Base-by-base conservation (phyloP, 768 basidiomycete genomes). In the Termitomyces heimii region DNA sequence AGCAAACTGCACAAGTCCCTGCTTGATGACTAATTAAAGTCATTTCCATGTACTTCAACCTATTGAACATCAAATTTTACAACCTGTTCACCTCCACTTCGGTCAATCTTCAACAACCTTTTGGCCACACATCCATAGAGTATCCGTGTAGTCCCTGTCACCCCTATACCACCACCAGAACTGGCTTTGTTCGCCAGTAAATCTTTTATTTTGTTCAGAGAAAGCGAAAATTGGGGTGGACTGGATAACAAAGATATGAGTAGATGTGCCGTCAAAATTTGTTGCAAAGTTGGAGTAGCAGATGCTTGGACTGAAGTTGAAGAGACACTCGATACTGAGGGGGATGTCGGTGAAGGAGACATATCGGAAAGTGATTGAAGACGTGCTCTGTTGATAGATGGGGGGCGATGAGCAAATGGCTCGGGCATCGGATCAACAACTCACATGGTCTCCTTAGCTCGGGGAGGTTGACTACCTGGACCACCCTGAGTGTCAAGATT, bases 41-140 rank as follows among this genome's bases (percentile, higher is more conserved):
- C 24, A 45, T 26, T 14, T 9, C 26, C 26, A 16, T 45, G 16
- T 42, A 28, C 39, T 22, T 31, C 7, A 2, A 43, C 7, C 9
- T 32, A 28, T 66, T 60, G 85, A 45, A 81, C 63, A 67, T 89
- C 85, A 67, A 91, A 92, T 60, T 80, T 81, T 26, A 92, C 88
- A 7, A 84, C 75, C 66, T 92, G 89, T 66, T 89, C 88, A 34
- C 88, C 79, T 5, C 83, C 80, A 20, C 87, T 82, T 43, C 90
- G 76, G 52, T 92, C 89, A 61, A 92, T 89, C 70, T 82, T 87
- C 58, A 92, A 67, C 52, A 92, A 70, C 59, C 87, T 77, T 71
- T 92, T 92, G 16, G 87, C 90, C n/a, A 92, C 87, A 65, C 89
- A 90, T 2, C 77, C 83, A 64, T 89, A 92, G 13, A 92, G 68